A percentile compares a stretch with the other conserved stretches of the same genome.
Conservation (phyloP, 192 early-diverging fungal species). For the Umbelopsis ramanniana region DNA sequence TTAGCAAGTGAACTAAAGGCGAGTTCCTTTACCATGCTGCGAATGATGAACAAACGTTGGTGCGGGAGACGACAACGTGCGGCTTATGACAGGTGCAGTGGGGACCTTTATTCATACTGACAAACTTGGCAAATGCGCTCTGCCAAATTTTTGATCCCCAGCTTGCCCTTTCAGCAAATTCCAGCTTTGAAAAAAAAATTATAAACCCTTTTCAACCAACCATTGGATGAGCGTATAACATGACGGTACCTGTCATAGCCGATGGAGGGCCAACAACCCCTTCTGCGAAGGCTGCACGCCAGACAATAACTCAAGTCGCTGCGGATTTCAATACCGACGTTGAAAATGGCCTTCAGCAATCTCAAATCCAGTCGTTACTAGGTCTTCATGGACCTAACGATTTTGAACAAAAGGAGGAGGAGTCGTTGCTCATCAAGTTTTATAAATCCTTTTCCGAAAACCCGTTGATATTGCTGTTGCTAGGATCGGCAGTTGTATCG, state of each 20-base stretch:
- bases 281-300: slow-evolving; percentile 57
- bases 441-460: slow-evolving; percentile 83
- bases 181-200: neutral
- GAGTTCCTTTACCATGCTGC: too few relatives aligned
- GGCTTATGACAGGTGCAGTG: too few relatives aligned
- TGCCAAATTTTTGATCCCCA: neutral
- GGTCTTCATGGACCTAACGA: slow-evolving; percentile 67
- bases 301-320: slow-evolving; percentile 48
- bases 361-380: slow-evolving; percentile 47
- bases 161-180: neutral
- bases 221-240: neutral
- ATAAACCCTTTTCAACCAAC: neutral
- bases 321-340: slow-evolving; percentile 47
- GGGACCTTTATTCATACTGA: too few relatives aligned
- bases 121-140: too few relatives aligned
- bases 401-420: slow-evolving; percentile 67
- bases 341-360: slow-evolving; percentile 45
- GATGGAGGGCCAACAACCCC: slow-evolving; percentile 44
- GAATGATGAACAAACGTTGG: too few relatives aligned
- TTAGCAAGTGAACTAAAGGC: too few relatives aligned
- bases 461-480: slow-evolving; percentile 79
- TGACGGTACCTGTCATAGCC: slow-evolving; percentile 21
- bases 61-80: too few relatives aligned
- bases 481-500: slow-evolving; percentile 75
- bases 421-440: slow-evolving; percentile 72